Conservation (phyloP, 2,329 filamentous ascomycete species). For the Clarireedia sp. region DNA sequence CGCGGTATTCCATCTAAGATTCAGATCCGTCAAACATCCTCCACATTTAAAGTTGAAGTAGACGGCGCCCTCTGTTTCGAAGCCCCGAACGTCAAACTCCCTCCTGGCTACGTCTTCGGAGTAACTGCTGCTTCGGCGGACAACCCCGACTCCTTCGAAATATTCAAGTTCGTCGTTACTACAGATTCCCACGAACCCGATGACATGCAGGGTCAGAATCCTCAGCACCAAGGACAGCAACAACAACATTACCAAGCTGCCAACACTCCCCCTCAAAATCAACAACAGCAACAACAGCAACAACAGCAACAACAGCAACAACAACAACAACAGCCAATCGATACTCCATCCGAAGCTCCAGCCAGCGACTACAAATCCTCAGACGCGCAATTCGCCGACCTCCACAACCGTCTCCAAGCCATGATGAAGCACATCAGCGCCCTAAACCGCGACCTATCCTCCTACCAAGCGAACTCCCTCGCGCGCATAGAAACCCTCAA, state of each 20-base stretch:
- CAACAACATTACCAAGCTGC: conserved; percentile 7
- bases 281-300: conserved; percentile 27
- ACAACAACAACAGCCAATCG: conserved; percentile 16
- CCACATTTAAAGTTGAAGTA: conserved; percentile 67
- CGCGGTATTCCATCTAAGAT: conserved; percentile 75
- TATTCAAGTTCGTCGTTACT: conserved; percentile 77
- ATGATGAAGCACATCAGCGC: conserved; percentile 61
- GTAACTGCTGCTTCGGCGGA: conserved; percentile 83
- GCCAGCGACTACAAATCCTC: conserved; percentile 36
- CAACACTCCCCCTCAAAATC: conserved; percentile 26
- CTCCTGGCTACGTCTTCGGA: conserved; percentile 75
- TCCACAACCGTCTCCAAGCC: conserved; percentile 74
- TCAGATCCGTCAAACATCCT: conserved; percentile 59
- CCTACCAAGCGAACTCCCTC: conserved; percentile 45
- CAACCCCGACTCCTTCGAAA: conserved; percentile 87
- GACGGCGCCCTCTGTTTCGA: conserved; percentile 80
- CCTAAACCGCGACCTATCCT: conserved; percentile 50
- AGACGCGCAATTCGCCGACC: conserved; percentile 66
- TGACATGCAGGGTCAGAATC: conserved; percentile 14
- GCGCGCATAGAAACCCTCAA: conserved; percentile 14
- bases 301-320: conserved; percentile 15
- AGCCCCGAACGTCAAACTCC: conserved; percentile 69
- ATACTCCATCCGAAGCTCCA: conserved; percentile 35
- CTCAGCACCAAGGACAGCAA: conserved; percentile 18
- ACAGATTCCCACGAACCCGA: conserved; percentile 39